Percentiles rank a stretch among this genome's conserved stretches.
These are phyloP conservation scores for Lactifluus volemus DNA, from an alignment of 768 basidiomycete genomes.

Conservation along the genomic window DNA sequence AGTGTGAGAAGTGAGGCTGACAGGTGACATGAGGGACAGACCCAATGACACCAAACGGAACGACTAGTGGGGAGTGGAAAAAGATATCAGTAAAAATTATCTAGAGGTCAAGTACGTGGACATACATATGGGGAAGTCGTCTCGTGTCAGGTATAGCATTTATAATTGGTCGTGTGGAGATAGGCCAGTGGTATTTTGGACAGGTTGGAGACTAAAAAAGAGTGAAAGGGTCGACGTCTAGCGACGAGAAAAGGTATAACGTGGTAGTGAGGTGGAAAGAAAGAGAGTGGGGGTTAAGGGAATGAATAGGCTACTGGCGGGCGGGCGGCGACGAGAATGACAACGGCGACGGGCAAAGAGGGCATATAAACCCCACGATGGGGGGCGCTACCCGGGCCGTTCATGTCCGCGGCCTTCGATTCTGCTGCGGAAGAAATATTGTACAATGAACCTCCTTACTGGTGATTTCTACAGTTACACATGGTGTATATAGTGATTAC, in stretches of 20 bases:
- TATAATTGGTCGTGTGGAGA: background rate
- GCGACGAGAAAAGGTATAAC: constrained; percentile 4
- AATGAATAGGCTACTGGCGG: background rate
- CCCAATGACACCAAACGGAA: constrained; percentile 87
- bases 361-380: background rate
- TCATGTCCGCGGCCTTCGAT: background rate
- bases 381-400: background rate
- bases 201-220: constrained; percentile 18
- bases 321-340: background rate
- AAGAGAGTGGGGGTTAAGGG: background rate
- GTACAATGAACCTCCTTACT: background rate
- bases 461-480: constrained; percentile 15
- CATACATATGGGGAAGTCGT: constrained; percentile 87
- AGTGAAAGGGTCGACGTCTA: constrained; percentile 18
- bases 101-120: constrained; percentile 19
- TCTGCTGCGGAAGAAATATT: background rate
- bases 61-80: constrained; percentile 43
- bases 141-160: constrained; percentile 87
- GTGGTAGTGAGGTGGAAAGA: background rate
- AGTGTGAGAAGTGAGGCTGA: background rate
- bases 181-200: background rate
- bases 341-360: background rate
- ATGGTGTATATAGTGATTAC: background rate
- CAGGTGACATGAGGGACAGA: constrained; percentile 27
- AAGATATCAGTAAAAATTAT: background rate